phyloP scores from a whole-genome alignment of 1,284 basidiomycete species.

The Trichosporon sp. region DNA sequence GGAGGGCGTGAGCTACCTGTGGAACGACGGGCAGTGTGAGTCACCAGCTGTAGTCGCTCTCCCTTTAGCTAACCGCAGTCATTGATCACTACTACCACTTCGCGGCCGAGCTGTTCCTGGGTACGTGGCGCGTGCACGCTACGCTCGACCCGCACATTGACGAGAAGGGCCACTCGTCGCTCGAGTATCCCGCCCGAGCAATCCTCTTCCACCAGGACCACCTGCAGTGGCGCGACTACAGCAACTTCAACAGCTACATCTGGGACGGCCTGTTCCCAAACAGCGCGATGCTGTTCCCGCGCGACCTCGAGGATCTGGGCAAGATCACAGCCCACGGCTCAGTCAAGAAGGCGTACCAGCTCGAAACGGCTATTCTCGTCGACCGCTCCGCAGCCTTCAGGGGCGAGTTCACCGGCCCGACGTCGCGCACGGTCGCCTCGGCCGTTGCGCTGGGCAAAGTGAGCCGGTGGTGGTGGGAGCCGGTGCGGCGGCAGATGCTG shows the following conservation, averaged over 20 bases:
- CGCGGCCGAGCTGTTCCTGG: conserved; percentile 79
- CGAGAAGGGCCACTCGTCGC: conserved; percentile 30
- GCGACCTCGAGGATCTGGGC: conserved; percentile 60
- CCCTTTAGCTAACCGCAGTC: conserved; percentile 46
- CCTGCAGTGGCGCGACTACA: conserved; percentile 44
- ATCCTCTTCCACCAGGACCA: conserved; percentile 45
- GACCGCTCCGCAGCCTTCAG: conserved; percentile 70
- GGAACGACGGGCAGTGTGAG: conserved; percentile 49
- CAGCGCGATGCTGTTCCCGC: conserved; percentile 58
- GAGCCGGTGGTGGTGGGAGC: conserved; percentile 63
- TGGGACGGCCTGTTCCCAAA: conserved; percentile 45
- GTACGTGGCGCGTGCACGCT: conserved; percentile 65
- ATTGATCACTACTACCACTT: conserved; percentile 63
- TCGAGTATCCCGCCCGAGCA: conserved; percentile 37
- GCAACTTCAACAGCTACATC: conserved; percentile 44
- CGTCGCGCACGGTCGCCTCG: conserved; percentile 58
- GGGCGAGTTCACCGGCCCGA: conserved; percentile 59
- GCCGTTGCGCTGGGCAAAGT: conserved; percentile 48
- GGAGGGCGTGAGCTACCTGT: conserved; percentile 59
- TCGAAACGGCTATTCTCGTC: conserved; percentile 54
- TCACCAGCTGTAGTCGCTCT: neutral
- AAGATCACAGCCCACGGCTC: conserved; percentile 40
- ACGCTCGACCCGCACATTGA: conserved; percentile 39
- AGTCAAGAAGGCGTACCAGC: conserved; percentile 46
- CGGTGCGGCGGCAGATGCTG: conserved; percentile 58